phyloP scores from a whole-genome alignment of 2,329 filamentous ascomycete species.

The Penicillium crustosum region DNA sequence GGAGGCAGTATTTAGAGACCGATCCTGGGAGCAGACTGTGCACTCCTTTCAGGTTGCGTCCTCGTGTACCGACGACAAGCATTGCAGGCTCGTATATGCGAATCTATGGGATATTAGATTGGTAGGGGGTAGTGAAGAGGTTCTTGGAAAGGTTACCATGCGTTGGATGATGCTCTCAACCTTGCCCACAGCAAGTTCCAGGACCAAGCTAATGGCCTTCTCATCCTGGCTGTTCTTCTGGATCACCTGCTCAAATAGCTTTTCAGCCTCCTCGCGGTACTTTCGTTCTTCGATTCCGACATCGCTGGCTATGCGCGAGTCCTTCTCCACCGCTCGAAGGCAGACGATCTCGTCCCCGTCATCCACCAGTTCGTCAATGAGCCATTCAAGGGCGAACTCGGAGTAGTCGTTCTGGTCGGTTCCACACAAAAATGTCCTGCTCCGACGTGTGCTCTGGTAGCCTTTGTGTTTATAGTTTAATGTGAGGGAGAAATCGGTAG shows the following conservation, averaged over 20 bases:
- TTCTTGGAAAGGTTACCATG: conserved; percentile 59
- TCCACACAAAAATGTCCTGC: conserved; percentile 85
- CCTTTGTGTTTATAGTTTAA: conserved; percentile 83
- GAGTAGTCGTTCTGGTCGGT: conserved; percentile 91
- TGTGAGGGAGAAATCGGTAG: conserved; percentile 73
- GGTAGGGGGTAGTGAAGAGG: background rate
- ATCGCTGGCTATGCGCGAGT: conserved; percentile 66
- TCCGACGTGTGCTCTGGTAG: conserved; percentile 76
- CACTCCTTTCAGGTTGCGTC: conserved; percentile 78
- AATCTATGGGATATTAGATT: conserved; percentile 58
- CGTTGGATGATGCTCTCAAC: conserved; percentile 87
- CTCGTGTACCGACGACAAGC: conserved; percentile 84
- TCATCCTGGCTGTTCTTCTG: conserved; percentile 74
- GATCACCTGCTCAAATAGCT: conserved; percentile 73
- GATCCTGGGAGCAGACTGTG: conserved; percentile 84
- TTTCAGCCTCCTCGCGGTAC: conserved; percentile 74
- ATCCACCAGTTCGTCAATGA: conserved; percentile 86
- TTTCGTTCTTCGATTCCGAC: conserved; percentile 62
- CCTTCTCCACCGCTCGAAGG: conserved; percentile 81
- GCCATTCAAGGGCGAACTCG: conserved; percentile 87
- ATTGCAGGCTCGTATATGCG: conserved; percentile 89
- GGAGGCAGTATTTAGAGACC: conserved; percentile 90
- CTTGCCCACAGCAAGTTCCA: conserved; percentile 87
- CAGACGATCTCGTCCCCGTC: conserved; percentile 93
- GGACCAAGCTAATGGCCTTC: conserved; percentile 77